These are phyloP conservation scores for Thuidium tamariscinum DNA, from an alignment of 225 moss, liverwort and hornwort species.

Conservation along the genomic window DNA sequence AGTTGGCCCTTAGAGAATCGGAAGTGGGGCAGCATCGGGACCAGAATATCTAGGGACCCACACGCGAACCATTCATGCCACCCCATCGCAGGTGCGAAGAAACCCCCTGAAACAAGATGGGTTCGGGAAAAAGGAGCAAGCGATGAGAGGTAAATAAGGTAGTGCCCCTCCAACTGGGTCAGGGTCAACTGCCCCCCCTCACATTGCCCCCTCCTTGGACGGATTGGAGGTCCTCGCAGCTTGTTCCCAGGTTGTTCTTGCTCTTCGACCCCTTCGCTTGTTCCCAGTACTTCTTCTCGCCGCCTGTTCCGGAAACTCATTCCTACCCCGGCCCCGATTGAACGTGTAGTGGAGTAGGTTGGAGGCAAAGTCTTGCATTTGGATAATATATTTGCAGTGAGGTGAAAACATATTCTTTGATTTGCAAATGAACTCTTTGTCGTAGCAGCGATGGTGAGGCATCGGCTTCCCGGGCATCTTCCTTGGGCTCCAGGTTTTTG, in stretches of 20 bases:
- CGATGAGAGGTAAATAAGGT: neutral
- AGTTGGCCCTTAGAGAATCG: neutral
- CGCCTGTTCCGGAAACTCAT: neutral
- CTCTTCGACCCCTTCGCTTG: neutral
- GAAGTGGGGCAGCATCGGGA: neutral
- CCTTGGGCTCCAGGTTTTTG: neutral
- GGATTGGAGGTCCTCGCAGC: neutral
- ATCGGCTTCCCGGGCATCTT: too few species aligned
- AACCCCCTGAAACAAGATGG: neutral
- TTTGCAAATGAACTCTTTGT: neutral
- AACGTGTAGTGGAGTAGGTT: neutral
- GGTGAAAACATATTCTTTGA: neutral
- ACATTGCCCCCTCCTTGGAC: neutral
- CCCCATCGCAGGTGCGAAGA: neutral
- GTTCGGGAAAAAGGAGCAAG: too few species aligned
- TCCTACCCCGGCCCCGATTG: neutral
- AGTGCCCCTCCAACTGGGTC: neutral
- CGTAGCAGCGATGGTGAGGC: neutral
- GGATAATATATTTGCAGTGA: neutral
- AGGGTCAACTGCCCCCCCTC: neutral
- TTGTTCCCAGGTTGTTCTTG: neutral
- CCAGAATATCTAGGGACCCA: neutral
- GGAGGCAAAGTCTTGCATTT: neutral
- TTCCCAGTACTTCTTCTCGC: neutral
- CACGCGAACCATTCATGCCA: neutral